Base-by-base conservation (phyloP, 306 rosid species). In the Hippophae gyantsensis region DNA sequence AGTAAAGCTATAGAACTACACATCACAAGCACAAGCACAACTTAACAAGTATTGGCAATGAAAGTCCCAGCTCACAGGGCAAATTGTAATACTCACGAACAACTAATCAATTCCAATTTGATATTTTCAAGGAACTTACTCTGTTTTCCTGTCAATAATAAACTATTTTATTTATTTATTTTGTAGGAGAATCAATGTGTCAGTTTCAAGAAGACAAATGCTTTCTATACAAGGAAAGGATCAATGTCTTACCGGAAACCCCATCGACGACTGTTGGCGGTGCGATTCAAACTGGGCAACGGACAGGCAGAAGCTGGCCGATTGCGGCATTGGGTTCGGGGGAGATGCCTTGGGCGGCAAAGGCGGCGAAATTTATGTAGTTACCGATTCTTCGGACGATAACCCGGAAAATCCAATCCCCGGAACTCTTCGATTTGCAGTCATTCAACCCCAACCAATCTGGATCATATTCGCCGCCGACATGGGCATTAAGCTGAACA, bases 321-420 rank as follows among this genome's bases (percentile, higher is more conserved):
- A 54, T 9, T 54, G 58, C 58, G 58, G 26, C 23, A 54, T 54
- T 54, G 58, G 58, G 58, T 54, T 54, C 27, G 58, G 58, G 42
- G 40, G 32, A 18, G 23, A 54, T 10, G 58, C 58, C 10, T n/a
- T 54, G 58, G 58, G 58, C 1, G 58, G 58, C 6, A 54, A 54
- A 8, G 58, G 27, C 8, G 58, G 58, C 32, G 32, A 54, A 41
- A 12, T 54, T 26, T 54, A 54, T 32, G 10, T 26, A 1, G 58
- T 54, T 6, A 54, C 58, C 2, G 58, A 54, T 26, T 13, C 23
- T 6, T 54, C 58, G 5, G 58, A 54, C 27, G 23, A 18, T 3
- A 18, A 54, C 32, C 26, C 58, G 10, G 58, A 10, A 5, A 54
- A 54, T 5, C 58, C 58, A 12, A 54, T 10, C 10, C 58, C 58